Conservation (phyloP, 176 grass and related monocot genomes). For the Zoysia japonica region DNA sequence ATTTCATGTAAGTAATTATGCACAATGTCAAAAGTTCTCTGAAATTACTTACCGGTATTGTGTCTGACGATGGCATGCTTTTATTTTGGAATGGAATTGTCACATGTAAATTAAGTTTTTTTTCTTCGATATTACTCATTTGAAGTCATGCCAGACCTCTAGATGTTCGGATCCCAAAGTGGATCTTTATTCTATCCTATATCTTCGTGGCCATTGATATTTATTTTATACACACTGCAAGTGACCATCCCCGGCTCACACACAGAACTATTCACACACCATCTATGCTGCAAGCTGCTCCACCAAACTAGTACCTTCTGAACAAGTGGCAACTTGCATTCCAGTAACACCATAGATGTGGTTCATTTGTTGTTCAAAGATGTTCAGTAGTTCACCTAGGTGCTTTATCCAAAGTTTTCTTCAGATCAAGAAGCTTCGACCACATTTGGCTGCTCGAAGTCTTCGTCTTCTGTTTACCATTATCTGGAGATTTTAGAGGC, state of each 20-base stretch:
- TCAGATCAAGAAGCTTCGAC: conserved; percentile 67
- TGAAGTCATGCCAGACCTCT: neutral
- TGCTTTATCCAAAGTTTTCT: conserved; percentile 47
- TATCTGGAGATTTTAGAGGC: conserved; percentile 35
- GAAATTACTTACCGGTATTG: neutral
- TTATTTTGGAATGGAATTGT: neutral
- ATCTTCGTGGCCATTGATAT: neutral
- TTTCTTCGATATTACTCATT: neutral
- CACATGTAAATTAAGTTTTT: neutral
- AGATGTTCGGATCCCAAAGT: no score
- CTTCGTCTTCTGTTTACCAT: conserved; percentile 36
- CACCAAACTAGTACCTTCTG: neutral
- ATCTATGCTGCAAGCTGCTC: neutral
- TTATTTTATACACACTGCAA: neutral
- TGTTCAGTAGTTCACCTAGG: conserved; percentile 18
- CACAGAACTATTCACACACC: neutral
- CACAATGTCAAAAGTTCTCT: neutral
- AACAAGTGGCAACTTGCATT: neutral
- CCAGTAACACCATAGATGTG: neutral
- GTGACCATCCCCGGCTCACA: neutral
- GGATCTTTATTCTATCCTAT: neutral
- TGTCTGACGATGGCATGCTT: neutral
- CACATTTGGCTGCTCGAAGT: conserved; percentile 41
- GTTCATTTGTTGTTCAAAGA: neutral
- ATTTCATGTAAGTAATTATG: neutral